phyloP scores from a whole-genome alignment of 1,284 basidiomycete species.

The Singerocomus inundabilis region DNA sequence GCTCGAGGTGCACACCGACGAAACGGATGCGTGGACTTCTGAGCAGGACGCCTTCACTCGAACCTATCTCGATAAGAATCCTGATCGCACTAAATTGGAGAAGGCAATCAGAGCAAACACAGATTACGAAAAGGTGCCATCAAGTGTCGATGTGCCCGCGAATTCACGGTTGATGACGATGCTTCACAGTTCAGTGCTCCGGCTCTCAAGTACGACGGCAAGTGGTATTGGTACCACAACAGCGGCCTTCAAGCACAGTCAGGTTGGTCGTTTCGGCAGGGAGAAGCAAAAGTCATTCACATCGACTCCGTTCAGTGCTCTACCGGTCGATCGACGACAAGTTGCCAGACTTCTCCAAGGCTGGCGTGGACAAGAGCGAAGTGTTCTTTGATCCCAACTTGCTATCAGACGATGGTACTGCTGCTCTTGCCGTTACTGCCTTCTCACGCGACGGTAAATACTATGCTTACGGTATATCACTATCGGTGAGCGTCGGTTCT shows the following conservation, averaged over 20 bases:
- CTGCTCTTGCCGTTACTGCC: constrained; percentile 54
- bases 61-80: constrained; percentile 58
- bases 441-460: constrained; percentile 70
- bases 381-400: constrained; percentile 80
- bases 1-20: constrained; percentile 60
- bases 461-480: constrained; percentile 75
- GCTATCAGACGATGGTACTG: constrained; percentile 72
- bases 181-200: constrained; percentile 58
- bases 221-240: constrained; percentile 80
- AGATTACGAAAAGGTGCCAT: constrained; percentile 65
- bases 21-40: constrained; percentile 64
- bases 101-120: constrained; percentile 60
- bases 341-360: constrained; percentile 52
- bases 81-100: constrained; percentile 57
- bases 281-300: background rate
- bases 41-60: constrained; percentile 63
- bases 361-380: constrained; percentile 50
- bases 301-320: constrained; percentile 42
- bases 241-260: constrained; percentile 67
- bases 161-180: constrained; percentile 2
- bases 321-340: constrained; percentile 60
- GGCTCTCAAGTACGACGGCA: constrained; percentile 56
- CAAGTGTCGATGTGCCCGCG: background rate
- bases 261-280: constrained; percentile 37
- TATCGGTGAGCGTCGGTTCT: constrained; percentile 47